A percentile compares a stretch with the other conserved stretches of the same genome.
Evolutionary conservation across 2,329 filamentous ascomycete genomes (phyloP).

Genomic region (Cladophialophora carrionii): DNA sequence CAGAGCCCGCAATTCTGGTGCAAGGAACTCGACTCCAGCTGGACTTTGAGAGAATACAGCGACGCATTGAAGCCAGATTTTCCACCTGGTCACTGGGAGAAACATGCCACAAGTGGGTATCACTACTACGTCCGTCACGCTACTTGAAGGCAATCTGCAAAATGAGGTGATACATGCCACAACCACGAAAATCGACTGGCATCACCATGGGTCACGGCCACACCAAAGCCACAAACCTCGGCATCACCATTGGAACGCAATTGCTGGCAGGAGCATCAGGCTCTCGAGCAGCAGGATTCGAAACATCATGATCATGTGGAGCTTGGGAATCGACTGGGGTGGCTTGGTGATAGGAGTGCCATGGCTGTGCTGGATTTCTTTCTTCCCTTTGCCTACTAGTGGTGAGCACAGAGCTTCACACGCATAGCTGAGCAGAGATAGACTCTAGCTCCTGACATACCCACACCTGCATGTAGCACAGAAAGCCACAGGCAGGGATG

Average conservation of each 20-base stretch:
- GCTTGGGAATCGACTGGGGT: constrained; percentile 1
- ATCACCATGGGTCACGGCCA: neutral
- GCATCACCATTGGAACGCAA: constrained; percentile 5
- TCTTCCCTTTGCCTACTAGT: neutral
- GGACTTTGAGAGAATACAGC: constrained; percentile 41
- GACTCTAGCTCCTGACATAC: neutral
- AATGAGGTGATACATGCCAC: neutral
- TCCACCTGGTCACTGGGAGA: constrained; percentile 37
- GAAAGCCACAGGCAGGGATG: neutral
- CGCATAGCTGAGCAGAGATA: constrained; percentile 1
- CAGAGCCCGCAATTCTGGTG: constrained; percentile 44
- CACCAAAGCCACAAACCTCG: neutral
- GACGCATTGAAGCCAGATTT: constrained; percentile 36
- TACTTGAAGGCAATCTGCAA: constrained; percentile 15
- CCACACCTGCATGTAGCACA: neutral
- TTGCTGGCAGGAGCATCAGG: neutral
- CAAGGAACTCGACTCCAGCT: constrained; percentile 44
- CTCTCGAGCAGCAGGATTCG: neutral
- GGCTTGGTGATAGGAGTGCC: neutral
- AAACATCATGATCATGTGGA: neutral
- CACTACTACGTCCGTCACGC: constrained; percentile 36
- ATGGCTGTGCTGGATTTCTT: neutral
- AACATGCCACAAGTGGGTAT: constrained; percentile 36
- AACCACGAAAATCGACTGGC: neutral
- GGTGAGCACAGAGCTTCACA: neutral